phyloP scores from a whole-genome alignment of 306 rosid genomes.

The Castanospermum australe region DNA sequence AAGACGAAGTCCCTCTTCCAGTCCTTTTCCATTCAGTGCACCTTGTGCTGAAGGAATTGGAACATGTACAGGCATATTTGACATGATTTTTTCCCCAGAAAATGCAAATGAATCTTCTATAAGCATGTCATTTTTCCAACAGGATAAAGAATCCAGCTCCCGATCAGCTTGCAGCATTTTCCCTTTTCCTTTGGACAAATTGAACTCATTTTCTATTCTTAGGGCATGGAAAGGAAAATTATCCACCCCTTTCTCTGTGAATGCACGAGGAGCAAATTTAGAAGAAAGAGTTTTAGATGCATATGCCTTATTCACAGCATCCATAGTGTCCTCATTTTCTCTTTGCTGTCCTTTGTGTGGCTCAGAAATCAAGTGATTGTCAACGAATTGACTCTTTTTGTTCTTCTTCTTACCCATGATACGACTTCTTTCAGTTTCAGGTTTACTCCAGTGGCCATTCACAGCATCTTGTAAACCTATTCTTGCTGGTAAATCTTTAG shows the following conservation, averaged over 20 bases:
- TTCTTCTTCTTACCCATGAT: slow-evolving; percentile 55
- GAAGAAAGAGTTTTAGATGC: slow-evolving; percentile 35
- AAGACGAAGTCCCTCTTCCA: slow-evolving; percentile 62
- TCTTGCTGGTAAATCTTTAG: slow-evolving; percentile 42
- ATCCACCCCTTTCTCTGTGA: slow-evolving; percentile 40
- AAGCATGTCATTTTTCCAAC: slow-evolving; percentile 42
- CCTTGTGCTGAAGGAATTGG: slow-evolving; percentile 49
- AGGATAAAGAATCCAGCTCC: slow-evolving; percentile 39
- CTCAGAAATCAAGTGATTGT: slow-evolving; percentile 40
- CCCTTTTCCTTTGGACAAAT: slow-evolving; percentile 53
- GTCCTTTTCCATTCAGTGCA: slow-evolving; percentile 42
- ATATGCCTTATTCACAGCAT: slow-evolving; percentile 32
- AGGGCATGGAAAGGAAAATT: slow-evolving; percentile 38
- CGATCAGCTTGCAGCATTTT: slow-evolving; percentile 52
- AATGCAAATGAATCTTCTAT: slow-evolving; percentile 32
- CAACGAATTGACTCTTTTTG: slow-evolving; percentile 47
- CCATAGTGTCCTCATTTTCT: slow-evolving; percentile 37
- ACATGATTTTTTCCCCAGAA: slow-evolving; percentile 48
- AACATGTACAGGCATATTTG: slow-evolving; percentile 34
- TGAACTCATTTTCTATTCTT: slow-evolving; percentile 51
- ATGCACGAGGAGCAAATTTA: slow-evolving; percentile 30
- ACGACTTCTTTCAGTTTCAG: slow-evolving; percentile 47
- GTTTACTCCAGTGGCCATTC: slow-evolving; percentile 43
- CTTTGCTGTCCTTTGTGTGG: slow-evolving; percentile 39
- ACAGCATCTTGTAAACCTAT: slow-evolving; percentile 34